Evolutionary conservation across 2,329 filamentous ascomycete genomes (phyloP), one percentile per base, ranked within the genome.

Genomic region (Alternaria sp.): DNA sequence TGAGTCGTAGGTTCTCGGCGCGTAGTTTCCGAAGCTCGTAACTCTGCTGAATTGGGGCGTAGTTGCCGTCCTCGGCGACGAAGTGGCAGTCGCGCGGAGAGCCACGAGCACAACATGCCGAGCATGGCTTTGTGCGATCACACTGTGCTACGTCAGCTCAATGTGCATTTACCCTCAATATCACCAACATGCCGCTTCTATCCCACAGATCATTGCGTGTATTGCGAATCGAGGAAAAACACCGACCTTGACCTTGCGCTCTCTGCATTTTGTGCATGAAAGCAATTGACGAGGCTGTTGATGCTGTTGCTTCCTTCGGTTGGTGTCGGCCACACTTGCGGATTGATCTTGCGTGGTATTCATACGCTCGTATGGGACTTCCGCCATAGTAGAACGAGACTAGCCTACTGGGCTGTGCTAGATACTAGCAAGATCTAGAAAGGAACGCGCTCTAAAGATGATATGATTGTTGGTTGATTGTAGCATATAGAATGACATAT

Each of bases 121-220:
- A 80, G 67, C 80, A 83, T 44, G 81, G 81, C 63, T 81, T 81
- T 39, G 79, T 82, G 51, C 80, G 78, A 72, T 82, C 80, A 62
- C 81, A 83, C 79, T 81, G 33, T 17, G 40, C 13, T 42, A 11
- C 9, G 17, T 56, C 17, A 56, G 53, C 39, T 51, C 17, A 33
- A 1, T 44, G 3, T 24, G 3, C 7, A 17, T 8, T 7, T 2
- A 14, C 13, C 29, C 14, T 28, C 10, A n/a, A 26, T 4, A 13
- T 1, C 29, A 2, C 14, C 17, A 28, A 23, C 5, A 17, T 2
- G 13, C 3, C 14, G 44, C 28, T 14, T 1, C 10, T 42, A 3
- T 21, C 9, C 39, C 24, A 3, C 6, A 14, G 1, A 13, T 41
- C 11, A 29, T 2, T 34, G 40, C 10, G 2, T 28, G 14, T 10